Percentiles rank a stretch among this genome's conserved stretches.
Conservation (phyloP, 2,329 filamentous ascomycete genomes). For the Colletotrichum echinochloae region DNA sequence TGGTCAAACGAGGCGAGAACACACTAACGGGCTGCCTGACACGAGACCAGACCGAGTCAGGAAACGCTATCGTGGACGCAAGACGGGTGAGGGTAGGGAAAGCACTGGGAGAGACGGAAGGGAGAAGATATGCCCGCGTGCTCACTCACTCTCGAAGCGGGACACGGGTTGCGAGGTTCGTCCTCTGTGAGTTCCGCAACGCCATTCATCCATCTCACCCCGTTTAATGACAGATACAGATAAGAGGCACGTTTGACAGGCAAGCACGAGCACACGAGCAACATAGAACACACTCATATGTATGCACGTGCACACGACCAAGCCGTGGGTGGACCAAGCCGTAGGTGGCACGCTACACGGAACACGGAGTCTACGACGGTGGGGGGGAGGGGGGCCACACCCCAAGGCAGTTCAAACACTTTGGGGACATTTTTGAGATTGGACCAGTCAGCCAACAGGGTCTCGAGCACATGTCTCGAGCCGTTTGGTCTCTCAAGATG, state of each 20-base stretch:
- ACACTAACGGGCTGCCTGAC: not conserved
- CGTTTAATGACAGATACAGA: conserved; percentile 10
- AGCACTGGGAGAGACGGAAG: not conserved
- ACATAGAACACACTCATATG: not conserved
- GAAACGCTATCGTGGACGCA: not conserved
- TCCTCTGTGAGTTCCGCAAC: conserved; percentile 16
- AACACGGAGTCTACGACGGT: not conserved
- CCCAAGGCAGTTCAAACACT: not conserved
- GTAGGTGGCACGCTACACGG: conserved; percentile 4
- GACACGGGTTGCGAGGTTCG: conserved; percentile 14
- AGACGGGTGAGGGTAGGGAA: not conserved
- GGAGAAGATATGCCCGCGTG: conserved; percentile 29
- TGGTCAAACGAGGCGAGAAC: not conserved
- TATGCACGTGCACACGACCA: not conserved
- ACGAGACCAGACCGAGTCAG: not conserved
- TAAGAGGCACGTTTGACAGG: conserved; percentile 13
- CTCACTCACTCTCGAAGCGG: conserved; percentile 21
- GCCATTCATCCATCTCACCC: not conserved
- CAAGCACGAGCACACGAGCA: not conserved
- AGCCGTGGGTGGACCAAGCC: no score
- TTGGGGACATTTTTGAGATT: not conserved
- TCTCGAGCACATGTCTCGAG: conserved; percentile 37
- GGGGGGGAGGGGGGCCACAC: no score
- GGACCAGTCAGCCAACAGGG: conserved; percentile 24
- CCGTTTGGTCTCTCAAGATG: conserved; percentile 15